Evolutionary conservation across 169 alveolate species (phyloP), one percentile per base, ranked within the genome.

Genomic region (Plasmodium vivax): DNA sequence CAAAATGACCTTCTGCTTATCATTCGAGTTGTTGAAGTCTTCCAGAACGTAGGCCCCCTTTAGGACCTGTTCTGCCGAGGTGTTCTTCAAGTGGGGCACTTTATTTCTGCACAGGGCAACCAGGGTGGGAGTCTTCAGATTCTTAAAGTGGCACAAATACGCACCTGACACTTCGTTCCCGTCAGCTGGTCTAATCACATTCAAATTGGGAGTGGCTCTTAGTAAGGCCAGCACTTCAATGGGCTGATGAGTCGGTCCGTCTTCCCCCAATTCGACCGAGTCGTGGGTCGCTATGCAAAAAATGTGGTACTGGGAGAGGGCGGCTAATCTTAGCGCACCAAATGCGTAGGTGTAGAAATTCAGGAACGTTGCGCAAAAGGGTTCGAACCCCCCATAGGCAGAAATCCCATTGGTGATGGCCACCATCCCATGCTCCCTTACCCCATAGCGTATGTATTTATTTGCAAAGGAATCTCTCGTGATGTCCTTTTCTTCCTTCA

Each of bases 201-300:
- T 75, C 91, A 96, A 32, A 85, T 95, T 94, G 16, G 97, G 97
- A 41, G 97, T 84, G 6, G 93, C 71, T 84, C 96, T 92, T 45
- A 95, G 82, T 68, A 93, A 85, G 30, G 96, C 85, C 58, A 88
- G 71, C n/a, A 97, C 97, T 93, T 97, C 98, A 79, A 95, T 83
- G 1, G 98, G 97, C 83, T 97, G 98, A 68, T 97, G 98, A 5
- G 98, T 97, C 2, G 98, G 97, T 19, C 98, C 98, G 88, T 97
- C 98, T 92, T 96, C 97, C 51, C 98, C 98, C 68, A 95, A 94
- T 74, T 94, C 98, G 43, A 95, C 93, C 32, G 98, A 96, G 94
- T 96, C 98, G 85, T 96, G 98, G 19, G 98, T 97, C 51, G 97
- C 97, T 51, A 97, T 92, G 91, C 94, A 93, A 30, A 97, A 93